These are phyloP conservation scores for Umbellularia californica DNA, from an alignment of 164 flowering plant species.

Conservation along the genomic window DNA sequence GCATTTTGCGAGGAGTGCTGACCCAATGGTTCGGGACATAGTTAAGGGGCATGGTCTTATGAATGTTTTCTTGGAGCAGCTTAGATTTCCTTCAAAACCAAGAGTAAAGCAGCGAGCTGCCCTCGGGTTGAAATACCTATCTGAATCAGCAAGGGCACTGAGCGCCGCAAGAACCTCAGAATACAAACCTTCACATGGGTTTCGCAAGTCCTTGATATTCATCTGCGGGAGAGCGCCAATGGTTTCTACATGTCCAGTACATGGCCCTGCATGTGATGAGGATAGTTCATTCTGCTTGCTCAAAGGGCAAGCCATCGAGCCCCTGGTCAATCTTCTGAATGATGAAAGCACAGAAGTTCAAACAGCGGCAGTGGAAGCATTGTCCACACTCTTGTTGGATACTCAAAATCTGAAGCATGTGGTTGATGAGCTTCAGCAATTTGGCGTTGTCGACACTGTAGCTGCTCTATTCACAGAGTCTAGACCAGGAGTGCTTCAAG, in stretches of 20 bases:
- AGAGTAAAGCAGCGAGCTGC: slow-evolving; percentile 44
- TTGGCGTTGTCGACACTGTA: slow-evolving; percentile 28
- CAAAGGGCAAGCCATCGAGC: slow-evolving; percentile 39
- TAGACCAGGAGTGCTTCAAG: slow-evolving; percentile 51
- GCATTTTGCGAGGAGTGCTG: slow-evolving; percentile 36
- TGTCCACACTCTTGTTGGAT: slow-evolving; percentile 41
- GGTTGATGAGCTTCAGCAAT: slow-evolving; percentile 38
- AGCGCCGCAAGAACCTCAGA: slow-evolving; percentile 20
- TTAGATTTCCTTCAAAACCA: slow-evolving; percentile 28
- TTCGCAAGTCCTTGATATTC: slow-evolving; percentile 31
- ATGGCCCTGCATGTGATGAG: slow-evolving; percentile 38
- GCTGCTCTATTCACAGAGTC: slow-evolving; percentile 37
- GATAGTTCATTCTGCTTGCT: slow-evolving; percentile 42
- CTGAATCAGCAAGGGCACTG: slow-evolving; percentile 31
- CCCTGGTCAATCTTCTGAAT: slow-evolving; percentile 37
- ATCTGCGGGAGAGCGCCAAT: slow-evolving; percentile 34
- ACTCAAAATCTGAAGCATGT: slow-evolving; percentile 22
- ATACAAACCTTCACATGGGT: slow-evolving; percentile 31
- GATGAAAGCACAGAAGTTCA: slow-evolving; percentile 43
- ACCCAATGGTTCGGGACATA: slow-evolving; percentile 24
- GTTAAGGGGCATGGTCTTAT: slow-evolving; percentile 36
- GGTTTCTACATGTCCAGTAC: slow-evolving; percentile 39
- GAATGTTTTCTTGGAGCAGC: slow-evolving; percentile 34
- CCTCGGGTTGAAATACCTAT: slow-evolving; percentile 48
- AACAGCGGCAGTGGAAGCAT: slow-evolving; percentile 43